Base-by-base conservation (phyloP, 2,329 filamentous ascomycete genomes). In the Pyricularia grisea region DNA sequence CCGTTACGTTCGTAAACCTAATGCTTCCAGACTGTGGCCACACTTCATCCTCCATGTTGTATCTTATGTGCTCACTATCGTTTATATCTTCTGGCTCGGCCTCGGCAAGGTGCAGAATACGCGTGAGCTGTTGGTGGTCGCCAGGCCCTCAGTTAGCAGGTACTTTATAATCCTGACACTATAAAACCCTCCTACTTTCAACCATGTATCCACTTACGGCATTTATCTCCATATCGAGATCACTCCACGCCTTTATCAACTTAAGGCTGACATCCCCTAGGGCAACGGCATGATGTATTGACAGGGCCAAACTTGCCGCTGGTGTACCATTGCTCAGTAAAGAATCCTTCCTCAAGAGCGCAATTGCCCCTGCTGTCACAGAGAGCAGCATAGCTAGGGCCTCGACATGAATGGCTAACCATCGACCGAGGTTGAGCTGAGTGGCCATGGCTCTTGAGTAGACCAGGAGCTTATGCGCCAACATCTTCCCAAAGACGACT, bases 351-450 rank as follows among this genome's bases (percentile, higher is more conserved):
- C 25, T 63, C 75, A 93, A 94, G 83, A 97, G 97, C 1, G 93
- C 88, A 0, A 97, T 93, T 68, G 96, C 77, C 70, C 94, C 92
- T 72, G 93, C 94, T 42, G 94, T 87, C 69, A 94, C 83, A 77
- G 60, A 63, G 14, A 63, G 60, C 17, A 63, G 25, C 60, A 63
- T 63, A 12, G 60, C 27, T 17, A 63, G 60, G 11, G 27, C 60
- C 25, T 97, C 94, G 10, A 95, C 92, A 68, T 94, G 87, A 79
- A 97, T 90, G 4, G 93, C 90, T 55, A 97, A 88, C 94, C 94
- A 97, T 80, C 94, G 87, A 79, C 97, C 97, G 81, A 69, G 93
- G 88, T 81, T 97, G 33, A 74, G 76, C 65, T 76, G 75, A 2
- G 77, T 71, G 66, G 78, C 77, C 14, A 72, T 70, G 6, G 76